Evolutionary conservation across 257 asterid species (phyloP), one percentile per base, ranked within the genome.

Genomic region (Rauvolfia tetraphylla): DNA sequence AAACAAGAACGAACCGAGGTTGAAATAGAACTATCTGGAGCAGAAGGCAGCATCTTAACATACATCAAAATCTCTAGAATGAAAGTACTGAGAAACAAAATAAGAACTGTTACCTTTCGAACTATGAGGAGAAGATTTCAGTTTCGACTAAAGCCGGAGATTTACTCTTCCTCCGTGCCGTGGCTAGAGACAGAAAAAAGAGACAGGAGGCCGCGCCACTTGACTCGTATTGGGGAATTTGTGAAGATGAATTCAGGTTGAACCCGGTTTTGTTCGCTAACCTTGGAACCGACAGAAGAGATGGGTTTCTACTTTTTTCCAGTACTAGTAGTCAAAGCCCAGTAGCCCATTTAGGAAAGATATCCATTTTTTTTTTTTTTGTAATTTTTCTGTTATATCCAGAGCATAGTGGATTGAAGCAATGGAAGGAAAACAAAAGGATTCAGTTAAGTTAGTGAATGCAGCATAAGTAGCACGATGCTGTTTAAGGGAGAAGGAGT

Each of bases 251-350:
- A 62, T 17, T 29, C 69, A 3, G 46, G 23, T 36, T 34, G 11
- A 36, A 65, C 25, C 46, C 56, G 42, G 70, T 65, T 34, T 3
- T 65, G 11, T 33, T 33, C n/a, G n/a, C 27, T 7, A 17, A n/a
- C n/a, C 12, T 14, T 11, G 34, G 5, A 57, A 59, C 77, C 70
- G 70, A 58, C 71, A 59, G 78, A 74, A 41, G 78, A 41, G 61
- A n/a, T n/a, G n/a, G n/a, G n/a, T n/a, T n/a, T n/a, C n/a, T n/a
- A n/a, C n/a, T n/a, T n/a, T n/a, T n/a, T n/a, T n/a, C n/a, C n/a
- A n/a, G n/a, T n/a, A n/a, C n/a, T n/a, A n/a, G n/a, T n/a, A n/a
- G n/a, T n/a, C n/a, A n/a, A n/a, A n/a, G n/a, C n/a, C n/a, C n/a
- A n/a, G n/a, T n/a, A n/a, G n/a, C n/a, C n/a, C n/a, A n/a, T n/a